Conservation (phyloP, 495 filamentous ascomycete species). For the Aspergillus affinis region DNA sequence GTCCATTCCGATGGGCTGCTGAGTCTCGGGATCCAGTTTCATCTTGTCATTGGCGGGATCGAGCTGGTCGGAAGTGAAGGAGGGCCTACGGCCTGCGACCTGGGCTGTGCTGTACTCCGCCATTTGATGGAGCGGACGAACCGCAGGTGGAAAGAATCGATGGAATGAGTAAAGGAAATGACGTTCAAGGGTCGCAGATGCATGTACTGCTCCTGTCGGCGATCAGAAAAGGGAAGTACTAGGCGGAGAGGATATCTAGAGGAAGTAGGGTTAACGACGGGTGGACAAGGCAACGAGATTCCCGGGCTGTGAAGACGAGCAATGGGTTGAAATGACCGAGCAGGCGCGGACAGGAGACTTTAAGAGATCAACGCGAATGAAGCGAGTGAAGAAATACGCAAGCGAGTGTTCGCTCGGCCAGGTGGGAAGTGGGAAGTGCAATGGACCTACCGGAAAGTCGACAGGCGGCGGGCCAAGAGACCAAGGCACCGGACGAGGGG, state of each 20-base stretch:
- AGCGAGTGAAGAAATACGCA: background rate
- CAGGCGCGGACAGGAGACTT: background rate
- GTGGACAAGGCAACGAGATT: too few species aligned
- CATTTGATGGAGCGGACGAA: conserved; percentile 46
- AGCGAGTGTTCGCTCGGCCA: too few species aligned
- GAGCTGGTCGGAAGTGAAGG: conserved; percentile 28
- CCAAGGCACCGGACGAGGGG: background rate
- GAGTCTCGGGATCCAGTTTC: conserved; percentile 38
- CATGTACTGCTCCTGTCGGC: conserved; percentile 33
- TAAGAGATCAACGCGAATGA: background rate
- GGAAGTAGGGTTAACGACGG: background rate
- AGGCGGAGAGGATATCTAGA: background rate
- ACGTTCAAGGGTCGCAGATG: conserved; percentile 31
- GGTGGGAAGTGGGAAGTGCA: background rate
- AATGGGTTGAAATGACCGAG: background rate
- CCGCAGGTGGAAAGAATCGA: conserved; percentile 37
- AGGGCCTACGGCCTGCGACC: conserved; percentile 22
- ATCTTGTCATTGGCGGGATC: conserved; percentile 26
- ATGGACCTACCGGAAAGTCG: background rate
- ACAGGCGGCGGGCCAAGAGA: background rate
- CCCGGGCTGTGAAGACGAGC: background rate
- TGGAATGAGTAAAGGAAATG: conserved; percentile 28
- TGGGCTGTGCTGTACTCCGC: conserved; percentile 31
- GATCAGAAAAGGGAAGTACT: background rate
- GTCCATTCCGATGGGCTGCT: conserved; percentile 23